Evolutionary conservation across 768 basidiomycete species (phyloP).

Genomic region (Lactifluus piperatus): DNA sequence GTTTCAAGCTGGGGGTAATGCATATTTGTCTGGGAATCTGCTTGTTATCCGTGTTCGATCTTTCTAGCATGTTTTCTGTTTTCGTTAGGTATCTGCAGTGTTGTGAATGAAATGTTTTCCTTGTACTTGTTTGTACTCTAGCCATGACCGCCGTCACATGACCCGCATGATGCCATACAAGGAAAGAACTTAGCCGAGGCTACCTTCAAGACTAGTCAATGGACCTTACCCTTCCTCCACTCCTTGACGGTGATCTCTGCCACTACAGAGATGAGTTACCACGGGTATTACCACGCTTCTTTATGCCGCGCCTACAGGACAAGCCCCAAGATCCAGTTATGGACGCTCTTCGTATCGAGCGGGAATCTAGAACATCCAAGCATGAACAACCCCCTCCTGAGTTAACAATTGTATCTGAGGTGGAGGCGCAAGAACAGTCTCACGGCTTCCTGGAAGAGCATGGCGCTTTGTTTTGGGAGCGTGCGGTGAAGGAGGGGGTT

Average conservation of each 20-base stretch:
- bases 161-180: too few species aligned
- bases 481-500: neutral
- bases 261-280: conserved; percentile 10
- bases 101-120: neutral
- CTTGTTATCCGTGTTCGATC: neutral
- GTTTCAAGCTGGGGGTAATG: conserved; percentile 12
- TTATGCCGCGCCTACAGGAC: conserved; percentile 55
- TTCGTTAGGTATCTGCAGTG: neutral
- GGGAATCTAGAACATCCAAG: neutral
- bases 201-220: too few species aligned
- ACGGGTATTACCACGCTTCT: conserved; percentile 34
- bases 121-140: too few species aligned
- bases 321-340: conserved; percentile 75
- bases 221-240: conserved; percentile 3
- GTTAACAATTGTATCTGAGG: conserved; percentile 8
- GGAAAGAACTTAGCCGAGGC: too few species aligned
- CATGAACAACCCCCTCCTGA: neutral
- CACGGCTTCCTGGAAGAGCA: neutral
- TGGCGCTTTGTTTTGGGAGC: conserved; percentile 1
- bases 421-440: neutral
- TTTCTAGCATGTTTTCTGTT: neutral
- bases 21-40: neutral
- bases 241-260: neutral
- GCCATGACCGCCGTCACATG: too few species aligned
- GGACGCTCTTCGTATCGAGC: conserved; percentile 37